Percentiles rank a stretch among this genome's conserved stretches.
Evolutionary conservation across 148 eudicot species (phyloP).

Genomic region (Vaccinium vitisidaea): DNA sequence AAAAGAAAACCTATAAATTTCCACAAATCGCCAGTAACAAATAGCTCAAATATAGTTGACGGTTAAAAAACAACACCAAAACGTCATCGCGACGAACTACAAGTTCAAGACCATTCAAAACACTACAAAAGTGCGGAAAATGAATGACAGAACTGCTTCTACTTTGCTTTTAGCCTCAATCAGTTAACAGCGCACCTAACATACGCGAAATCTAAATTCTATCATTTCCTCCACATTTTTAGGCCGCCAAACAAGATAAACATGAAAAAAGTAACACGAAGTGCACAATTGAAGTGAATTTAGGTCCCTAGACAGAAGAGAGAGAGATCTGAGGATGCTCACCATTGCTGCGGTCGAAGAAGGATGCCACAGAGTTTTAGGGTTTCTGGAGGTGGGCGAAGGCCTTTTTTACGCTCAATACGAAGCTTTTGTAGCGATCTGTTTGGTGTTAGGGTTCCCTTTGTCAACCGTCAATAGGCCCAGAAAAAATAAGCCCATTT

Average conservation of each 20-base stretch:
- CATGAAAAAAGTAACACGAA: background rate
- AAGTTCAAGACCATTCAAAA: background rate
- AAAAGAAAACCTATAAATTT: too few species aligned
- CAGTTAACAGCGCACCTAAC: background rate
- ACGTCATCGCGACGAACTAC: background rate
- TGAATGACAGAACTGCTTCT: background rate
- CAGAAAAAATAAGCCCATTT: background rate
- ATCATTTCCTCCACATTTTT: background rate
- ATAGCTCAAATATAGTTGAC: too few species aligned
- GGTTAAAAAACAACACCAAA: background rate
- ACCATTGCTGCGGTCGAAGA: conserved; percentile 3
- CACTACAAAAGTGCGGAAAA: background rate
- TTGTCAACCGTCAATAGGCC: background rate
- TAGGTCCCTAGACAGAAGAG: too few species aligned
- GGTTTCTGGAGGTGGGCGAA: background rate
- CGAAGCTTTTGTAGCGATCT: background rate
- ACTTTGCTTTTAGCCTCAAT: background rate
- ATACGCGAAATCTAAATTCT: background rate
- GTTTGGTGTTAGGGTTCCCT: background rate
- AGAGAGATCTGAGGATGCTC: background rate
- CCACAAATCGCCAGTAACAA: too few species aligned
- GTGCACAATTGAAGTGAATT: too few species aligned
- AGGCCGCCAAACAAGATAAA: background rate
- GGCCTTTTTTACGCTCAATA: background rate
- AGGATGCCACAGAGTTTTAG: background rate